A percentile compares a stretch with the other conserved stretches of the same genome.
Conservation (phyloP, 371 early-diverging fungal genomes). For the Mucor indicus region DNA sequence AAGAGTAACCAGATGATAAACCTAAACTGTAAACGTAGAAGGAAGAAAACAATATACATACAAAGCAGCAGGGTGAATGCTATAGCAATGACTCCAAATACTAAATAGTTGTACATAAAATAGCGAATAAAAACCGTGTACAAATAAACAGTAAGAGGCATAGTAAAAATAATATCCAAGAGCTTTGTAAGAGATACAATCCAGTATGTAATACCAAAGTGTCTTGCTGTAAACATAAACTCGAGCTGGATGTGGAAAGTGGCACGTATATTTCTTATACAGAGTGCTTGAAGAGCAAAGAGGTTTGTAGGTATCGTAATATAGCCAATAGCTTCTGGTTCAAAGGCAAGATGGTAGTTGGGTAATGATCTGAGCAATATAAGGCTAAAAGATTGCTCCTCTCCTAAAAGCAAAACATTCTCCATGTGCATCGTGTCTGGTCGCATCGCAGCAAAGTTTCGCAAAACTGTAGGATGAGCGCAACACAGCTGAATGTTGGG, state of each 20-base stretch:
- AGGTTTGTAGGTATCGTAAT: conserved; percentile 38
- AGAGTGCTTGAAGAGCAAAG: conserved; percentile 36
- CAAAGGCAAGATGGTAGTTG: conserved; percentile 39
- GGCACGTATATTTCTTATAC: conserved; percentile 30
- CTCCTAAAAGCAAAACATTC: conserved; percentile 42
- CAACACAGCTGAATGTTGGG: conserved; percentile 28
- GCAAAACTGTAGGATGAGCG: conserved; percentile 42
- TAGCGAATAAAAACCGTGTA: conserved; percentile 34
- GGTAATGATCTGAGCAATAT: conserved; percentile 44
- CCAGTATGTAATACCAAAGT: conserved; percentile 40
- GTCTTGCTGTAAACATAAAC: conserved; percentile 28
- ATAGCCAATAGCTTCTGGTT: conserved; percentile 46
- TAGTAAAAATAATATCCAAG: conserved; percentile 34
- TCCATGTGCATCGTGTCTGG: conserved; percentile 45
- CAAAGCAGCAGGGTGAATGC: conserved; percentile 26
- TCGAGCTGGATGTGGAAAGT: conserved; percentile 44
- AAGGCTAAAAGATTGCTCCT: conserved; percentile 40
- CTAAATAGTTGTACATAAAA: conserved; percentile 19
- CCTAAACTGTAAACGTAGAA: conserved; percentile 42
- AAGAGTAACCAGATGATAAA: conserved; percentile 45
- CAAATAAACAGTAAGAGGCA: conserved; percentile 39
- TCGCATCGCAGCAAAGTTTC: conserved; percentile 33
- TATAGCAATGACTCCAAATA: conserved; percentile 31
- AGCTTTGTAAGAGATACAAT: conserved; percentile 37
- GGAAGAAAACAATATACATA: conserved; percentile 41